phyloP scores from a whole-genome alignment of 306 rosid species.

The Vachellia pachyceras region DNA sequence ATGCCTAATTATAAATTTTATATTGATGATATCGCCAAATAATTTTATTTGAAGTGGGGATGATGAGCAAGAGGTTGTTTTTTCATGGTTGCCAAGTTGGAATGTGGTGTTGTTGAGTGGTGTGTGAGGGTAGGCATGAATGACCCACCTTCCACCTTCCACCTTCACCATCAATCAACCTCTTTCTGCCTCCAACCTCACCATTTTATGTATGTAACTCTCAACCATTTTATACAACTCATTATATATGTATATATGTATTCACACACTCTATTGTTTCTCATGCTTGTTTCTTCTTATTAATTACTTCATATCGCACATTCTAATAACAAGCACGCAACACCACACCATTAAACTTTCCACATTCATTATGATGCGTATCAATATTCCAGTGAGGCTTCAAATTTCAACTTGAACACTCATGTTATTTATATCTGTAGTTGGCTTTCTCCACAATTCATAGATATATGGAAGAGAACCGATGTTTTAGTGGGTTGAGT shows the following conservation, averaged over 20 bases:
- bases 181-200: slow-evolving; percentile 33
- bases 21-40: no score
- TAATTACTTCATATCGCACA: slow-evolving; percentile 13
- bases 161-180: slow-evolving; percentile 20
- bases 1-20: background rate
- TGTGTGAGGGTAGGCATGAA: slow-evolving; percentile 27
- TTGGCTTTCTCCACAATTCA: background rate
- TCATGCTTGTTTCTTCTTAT: slow-evolving; percentile 24
- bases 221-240: background rate
- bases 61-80: background rate
- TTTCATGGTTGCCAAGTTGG: slow-evolving; percentile 68
- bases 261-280: background rate
- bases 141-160: slow-evolving; percentile 59
- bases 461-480: no score
- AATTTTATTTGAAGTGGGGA: no score
- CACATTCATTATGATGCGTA: background rate
- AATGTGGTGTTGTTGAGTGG: slow-evolving; percentile 48
- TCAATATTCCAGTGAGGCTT: background rate
- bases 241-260: background rate
- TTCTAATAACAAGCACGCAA: slow-evolving; percentile 4
- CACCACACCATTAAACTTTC: background rate
- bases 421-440: background rate
- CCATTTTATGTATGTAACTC: slow-evolving; percentile 27
- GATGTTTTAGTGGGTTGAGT: no score
- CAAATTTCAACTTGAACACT: slow-evolving; percentile 4